A percentile compares a stretch with the other conserved stretches of the same genome.
These are phyloP conservation scores for Scutellaria galericulata DNA, from an alignment of 257 asterid species.

Conservation along the genomic window DNA sequence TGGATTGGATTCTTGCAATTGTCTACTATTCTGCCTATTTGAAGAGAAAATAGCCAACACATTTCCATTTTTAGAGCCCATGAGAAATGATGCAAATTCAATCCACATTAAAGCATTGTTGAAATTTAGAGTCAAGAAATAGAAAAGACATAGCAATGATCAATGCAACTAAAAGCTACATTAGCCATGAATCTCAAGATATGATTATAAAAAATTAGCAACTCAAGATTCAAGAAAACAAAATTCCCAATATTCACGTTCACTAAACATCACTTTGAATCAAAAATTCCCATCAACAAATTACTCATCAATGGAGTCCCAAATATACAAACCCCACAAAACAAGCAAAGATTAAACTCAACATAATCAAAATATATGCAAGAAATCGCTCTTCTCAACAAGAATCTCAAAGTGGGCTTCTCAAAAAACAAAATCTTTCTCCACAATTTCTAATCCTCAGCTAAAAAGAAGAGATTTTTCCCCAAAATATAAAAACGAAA, in stretches of 20 bases:
- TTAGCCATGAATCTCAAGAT: background rate
- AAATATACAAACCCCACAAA: too few relatives aligned
- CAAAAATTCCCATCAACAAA: background rate
- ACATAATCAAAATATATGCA: background rate
- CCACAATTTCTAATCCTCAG: constrained; percentile 3
- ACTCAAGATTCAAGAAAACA: too few relatives aligned
- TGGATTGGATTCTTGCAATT: background rate
- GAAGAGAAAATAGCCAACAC: too few relatives aligned
- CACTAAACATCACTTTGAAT: background rate
- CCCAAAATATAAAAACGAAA: background rate
- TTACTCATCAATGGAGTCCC: too few relatives aligned
- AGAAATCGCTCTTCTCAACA: background rate
- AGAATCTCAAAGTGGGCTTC: background rate
- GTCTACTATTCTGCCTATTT: too few relatives aligned
- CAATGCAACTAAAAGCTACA: too few relatives aligned
- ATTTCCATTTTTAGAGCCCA: background rate
- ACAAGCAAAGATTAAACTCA: background rate
- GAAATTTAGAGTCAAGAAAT: too few relatives aligned
- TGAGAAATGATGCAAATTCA: background rate
- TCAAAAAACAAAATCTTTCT: background rate
- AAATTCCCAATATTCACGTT: background rate
- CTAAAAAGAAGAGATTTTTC: background rate
- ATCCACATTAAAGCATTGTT: too few relatives aligned
- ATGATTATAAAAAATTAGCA: background rate
- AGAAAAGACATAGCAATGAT: too few relatives aligned